Evolutionary conservation across 1,284 basidiomycete genomes (phyloP).

Genomic region (Leucoagaricus sp.): DNA sequence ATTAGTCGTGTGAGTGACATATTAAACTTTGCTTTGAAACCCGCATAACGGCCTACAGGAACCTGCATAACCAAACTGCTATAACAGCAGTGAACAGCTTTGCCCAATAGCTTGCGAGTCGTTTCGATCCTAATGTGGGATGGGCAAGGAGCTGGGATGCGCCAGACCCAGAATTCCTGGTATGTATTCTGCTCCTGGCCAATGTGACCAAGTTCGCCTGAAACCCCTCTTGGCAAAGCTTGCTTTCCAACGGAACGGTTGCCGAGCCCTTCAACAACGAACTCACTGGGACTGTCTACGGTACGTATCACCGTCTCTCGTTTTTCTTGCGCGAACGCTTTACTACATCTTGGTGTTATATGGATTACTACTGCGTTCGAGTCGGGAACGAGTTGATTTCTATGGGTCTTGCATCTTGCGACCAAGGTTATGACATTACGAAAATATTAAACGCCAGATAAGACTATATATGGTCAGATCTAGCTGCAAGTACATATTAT

Average conservation of each 20-base stretch:
- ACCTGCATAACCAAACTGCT: conserved; percentile 46
- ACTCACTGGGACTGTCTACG: conserved; percentile 66
- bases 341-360: background rate
- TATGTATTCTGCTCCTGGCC: conserved; percentile 43
- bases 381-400: conserved; percentile 44
- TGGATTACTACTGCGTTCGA: conserved; percentile 46
- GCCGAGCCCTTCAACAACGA: conserved; percentile 58
- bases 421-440: no score
- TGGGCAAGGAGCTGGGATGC: conserved; percentile 60
- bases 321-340: background rate
- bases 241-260: conserved; percentile 69
- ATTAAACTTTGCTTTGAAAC: no score
- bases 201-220: conserved; percentile 56
- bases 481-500: no score
- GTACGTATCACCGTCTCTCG: conserved; percentile 34
- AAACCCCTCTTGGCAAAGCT: conserved; percentile 58
- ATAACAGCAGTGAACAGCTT: conserved; percentile 44
- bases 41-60: conserved; percentile 36
- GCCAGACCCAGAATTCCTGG: conserved; percentile 56
- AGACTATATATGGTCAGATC: no score
- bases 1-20: conserved; percentile 39
- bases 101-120: conserved; percentile 42
- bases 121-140: conserved; percentile 46
- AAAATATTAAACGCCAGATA: no score
- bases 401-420: conserved; percentile 38